Base-by-base conservation (phyloP, 768 basidiomycete genomes). In the Lactifluus echinatus region DNA sequence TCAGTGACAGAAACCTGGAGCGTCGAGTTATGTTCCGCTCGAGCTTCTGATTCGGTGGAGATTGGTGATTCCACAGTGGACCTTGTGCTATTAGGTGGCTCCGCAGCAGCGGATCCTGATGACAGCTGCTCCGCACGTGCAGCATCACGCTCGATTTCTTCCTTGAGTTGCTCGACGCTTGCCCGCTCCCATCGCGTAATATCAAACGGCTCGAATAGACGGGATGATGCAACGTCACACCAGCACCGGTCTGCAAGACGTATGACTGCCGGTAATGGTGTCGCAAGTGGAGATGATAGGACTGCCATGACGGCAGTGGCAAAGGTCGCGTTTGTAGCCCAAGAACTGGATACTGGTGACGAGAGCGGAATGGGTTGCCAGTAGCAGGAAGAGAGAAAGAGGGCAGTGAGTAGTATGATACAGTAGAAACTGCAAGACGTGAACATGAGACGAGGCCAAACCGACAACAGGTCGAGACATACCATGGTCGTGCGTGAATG, bases 371-470 rank as follows among this genome's bases (percentile, higher is more conserved):
- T 81, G 29, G 91, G 87, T 60, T 88, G 87, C 90, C 90, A 92
- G 70, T 91, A 91, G 68, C 90, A 93, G 17, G 90, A 87, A 15
- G 90, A 87, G 59, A 89, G 75, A 68, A 90, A 92, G 48, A 92
- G 77, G n/a, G 89, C 86, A 0, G 82, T 77, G 14, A 93, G 80
- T 21, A 93, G 77, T 23, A 89, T 76, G 53, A 93, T 85, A 75
- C 90, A 93, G 68, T 93, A 93, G 68, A 91, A 89, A 65, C 90
- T 93, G 45, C 6, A 55, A 7, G 34, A n/a, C n/a, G n/a, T n/a
- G n/a, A 31, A 8, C 10, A 24, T 29, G 55, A 44, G 34, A 50
- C 8, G 49, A 19, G 14, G 37, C 14, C 34, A 19, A 24, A 48
- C 39, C 8, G 6, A 39, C n/a, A 45, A 39, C 21, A 8, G 21